These are phyloP conservation scores for Rhizopogon roseolus DNA, from an alignment of 768 basidiomycete species.

Conservation along the genomic window DNA sequence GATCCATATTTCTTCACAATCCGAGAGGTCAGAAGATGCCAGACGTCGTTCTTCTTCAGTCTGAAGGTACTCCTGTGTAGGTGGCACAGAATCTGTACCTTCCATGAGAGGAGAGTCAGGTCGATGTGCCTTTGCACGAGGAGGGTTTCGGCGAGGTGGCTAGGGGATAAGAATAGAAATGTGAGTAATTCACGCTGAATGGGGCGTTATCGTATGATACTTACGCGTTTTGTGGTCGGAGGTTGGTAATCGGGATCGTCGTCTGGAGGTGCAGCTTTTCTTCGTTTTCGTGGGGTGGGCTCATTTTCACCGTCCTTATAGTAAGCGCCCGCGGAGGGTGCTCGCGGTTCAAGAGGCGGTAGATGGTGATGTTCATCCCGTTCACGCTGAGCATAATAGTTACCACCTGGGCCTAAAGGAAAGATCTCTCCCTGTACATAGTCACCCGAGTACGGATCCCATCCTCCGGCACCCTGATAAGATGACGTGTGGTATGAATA, in stretches of 20 bases:
- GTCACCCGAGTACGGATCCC: constrained; percentile 34
- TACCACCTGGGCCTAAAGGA: constrained; percentile 32
- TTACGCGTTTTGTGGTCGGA: constrained; percentile 46
- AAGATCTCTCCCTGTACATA: constrained; percentile 34
- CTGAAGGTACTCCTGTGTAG: constrained; percentile 16
- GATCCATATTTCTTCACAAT: constrained; percentile 74
- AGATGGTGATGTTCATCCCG: constrained; percentile 5
- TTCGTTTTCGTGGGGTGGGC: constrained; percentile 43
- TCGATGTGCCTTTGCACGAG: constrained; percentile 31
- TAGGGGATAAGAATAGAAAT: constrained; percentile 10
- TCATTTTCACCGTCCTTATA: constrained; percentile 28
- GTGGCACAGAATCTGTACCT: constrained; percentile 13
- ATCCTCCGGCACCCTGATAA: constrained; percentile 35
- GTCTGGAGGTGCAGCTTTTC: constrained; percentile 32
- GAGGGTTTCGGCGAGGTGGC: constrained; percentile 40
- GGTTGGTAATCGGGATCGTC: constrained; percentile 56
- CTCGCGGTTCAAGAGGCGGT: constrained; percentile 14
- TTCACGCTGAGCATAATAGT: constrained; percentile 29
- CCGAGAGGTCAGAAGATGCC: constrained; percentile 75
- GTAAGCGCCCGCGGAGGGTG: constrained; percentile 17
- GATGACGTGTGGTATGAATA: constrained; percentile 32
- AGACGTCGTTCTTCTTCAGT: constrained; percentile 40
- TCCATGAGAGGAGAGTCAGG: constrained; percentile 24
- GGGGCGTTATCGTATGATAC: constrained; percentile 20
- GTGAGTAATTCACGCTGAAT: neutral